phyloP scores from a whole-genome alignment of 805 yeast species.

The Saturnispora zaruensis region DNA sequence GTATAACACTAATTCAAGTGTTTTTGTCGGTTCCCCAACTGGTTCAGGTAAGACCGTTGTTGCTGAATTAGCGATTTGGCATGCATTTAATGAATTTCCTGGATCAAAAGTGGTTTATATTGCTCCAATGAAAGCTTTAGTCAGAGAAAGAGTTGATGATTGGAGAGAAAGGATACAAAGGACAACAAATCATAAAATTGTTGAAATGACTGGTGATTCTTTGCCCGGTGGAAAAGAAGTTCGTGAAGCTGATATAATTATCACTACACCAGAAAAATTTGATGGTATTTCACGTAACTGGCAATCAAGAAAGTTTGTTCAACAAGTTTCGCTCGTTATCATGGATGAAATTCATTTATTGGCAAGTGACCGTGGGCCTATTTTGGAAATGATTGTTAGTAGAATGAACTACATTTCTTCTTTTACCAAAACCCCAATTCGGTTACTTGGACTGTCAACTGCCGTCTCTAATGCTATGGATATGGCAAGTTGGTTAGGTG shows the following conservation, averaged over 20 bases:
- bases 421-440: slow-evolving; percentile 49
- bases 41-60: slow-evolving; percentile 98
- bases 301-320: slow-evolving; percentile 72
- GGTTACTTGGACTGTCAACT: slow-evolving; percentile 73
- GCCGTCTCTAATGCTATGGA: slow-evolving; percentile 82
- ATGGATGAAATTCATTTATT: slow-evolving; percentile 82
- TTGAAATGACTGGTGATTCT: slow-evolving; percentile 78
- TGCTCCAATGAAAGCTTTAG: slow-evolving; percentile 87
- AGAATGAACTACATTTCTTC: slow-evolving; percentile 68
- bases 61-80: slow-evolving; percentile 96
- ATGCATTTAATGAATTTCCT: slow-evolving; percentile 79
- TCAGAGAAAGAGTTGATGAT: slow-evolving; percentile 74
- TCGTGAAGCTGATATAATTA: slow-evolving; percentile 60
- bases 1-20: slow-evolving; percentile 70
- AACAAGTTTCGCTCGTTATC: slow-evolving; percentile 62
- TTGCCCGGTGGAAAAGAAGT: slow-evolving; percentile 63
- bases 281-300: slow-evolving; percentile 84
- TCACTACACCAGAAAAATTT: slow-evolving; percentile 81
- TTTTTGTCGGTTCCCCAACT: slow-evolving; percentile 94
- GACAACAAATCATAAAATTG: slow-evolving; percentile 44
- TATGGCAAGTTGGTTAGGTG: slow-evolving; percentile 80
- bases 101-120: slow-evolving; percentile 73
- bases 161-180: slow-evolving; percentile 51
- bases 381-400: slow-evolving; percentile 82
- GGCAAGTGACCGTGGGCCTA: slow-evolving; percentile 83